Evolutionary conservation across 2,329 filamentous ascomycete species (phyloP), one percentile per base, ranked within the genome.

Genomic region (Zymoseptoria ardabiliae): DNA sequence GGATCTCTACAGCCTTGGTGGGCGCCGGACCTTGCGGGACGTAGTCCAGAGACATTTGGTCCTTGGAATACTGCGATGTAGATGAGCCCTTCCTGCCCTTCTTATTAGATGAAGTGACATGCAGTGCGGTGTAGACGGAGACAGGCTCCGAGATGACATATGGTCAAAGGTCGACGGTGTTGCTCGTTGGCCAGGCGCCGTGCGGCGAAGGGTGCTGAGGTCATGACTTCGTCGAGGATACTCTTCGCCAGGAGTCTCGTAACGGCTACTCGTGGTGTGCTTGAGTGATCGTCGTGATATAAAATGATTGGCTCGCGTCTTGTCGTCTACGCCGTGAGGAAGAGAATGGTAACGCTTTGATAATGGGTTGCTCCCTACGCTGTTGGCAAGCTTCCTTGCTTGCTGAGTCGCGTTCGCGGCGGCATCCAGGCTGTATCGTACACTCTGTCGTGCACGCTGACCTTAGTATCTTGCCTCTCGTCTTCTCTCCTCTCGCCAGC

Each of bases 221-320:
- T 83, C 50, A 97, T 79, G 20, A 86, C 91, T 75, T 99, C 94
- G 66, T 97, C 92, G 9, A 97, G 81, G 10, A 99, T 99, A 94
- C 71, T 97, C 93, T 74, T 99, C 94, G 69, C 96, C 92, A 0
- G 94, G 91, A 0, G 92, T 92, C 71, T 99, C 94, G 71, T 97
- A 97, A 63, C 90, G 87, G 68, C 89, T 88, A 54, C 89, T 85
- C 4, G 89, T 88, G 13, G 90, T 86, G 72, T 81, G 79, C 61
- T 84, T 81, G 53, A 95, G 83, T 11, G 90, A 88, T 61, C 91
- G 83, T 60, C 93, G 82, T 13, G 91, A 93, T 30, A 30, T 30
- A 62, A 92, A 83, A 72, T 87, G 91, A 41, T 49, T 81, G 23
- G 65, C 75, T 11, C 74, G 71, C 51, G 86, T 74, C 63, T 84